Percentiles rank a stretch among this genome's conserved stretches.
Conservation (phyloP, 371 early-diverging fungal genomes). For the Dentiscutata heterogama region DNA sequence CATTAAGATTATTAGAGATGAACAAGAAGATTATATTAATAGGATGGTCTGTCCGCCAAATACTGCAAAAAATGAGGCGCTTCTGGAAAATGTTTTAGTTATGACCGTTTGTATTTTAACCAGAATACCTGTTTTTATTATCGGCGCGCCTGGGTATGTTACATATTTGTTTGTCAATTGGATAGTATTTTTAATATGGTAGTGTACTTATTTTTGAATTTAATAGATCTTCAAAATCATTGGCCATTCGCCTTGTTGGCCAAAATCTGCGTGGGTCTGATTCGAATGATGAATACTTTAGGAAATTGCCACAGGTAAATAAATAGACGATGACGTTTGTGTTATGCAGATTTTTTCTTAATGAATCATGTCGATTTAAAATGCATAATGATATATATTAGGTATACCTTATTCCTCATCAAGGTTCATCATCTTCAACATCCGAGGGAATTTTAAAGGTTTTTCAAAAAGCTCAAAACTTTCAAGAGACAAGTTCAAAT, state of each 20-base stretch:
- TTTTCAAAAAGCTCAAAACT: slow-evolving; percentile 24
- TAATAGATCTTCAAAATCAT: slow-evolving; percentile 9
- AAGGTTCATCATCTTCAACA: slow-evolving; percentile 42
- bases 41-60: slow-evolving; percentile 35
- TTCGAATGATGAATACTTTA: slow-evolving; percentile 32
- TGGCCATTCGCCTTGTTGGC: slow-evolving; percentile 18
- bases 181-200: too few species aligned
- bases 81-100: slow-evolving; percentile 43
- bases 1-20: slow-evolving; percentile 15
- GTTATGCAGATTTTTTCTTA: background rate
- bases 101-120: slow-evolving; percentile 44
- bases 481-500: slow-evolving; percentile 37
- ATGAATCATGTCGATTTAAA: too few species aligned
- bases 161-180: too few species aligned
- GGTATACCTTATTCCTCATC: slow-evolving; percentile 37
- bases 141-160: slow-evolving; percentile 41
- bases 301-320: slow-evolving; percentile 20
- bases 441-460: slow-evolving; percentile 44
- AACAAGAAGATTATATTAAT: slow-evolving; percentile 41
- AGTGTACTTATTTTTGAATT: too few species aligned
- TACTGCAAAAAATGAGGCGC: slow-evolving; percentile 40
- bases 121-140: slow-evolving; percentile 43
- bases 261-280: slow-evolving; percentile 29
- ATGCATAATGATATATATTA: background rate
- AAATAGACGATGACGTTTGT: too few species aligned